Base-by-base conservation (phyloP, 768 basidiomycete species). In the Russula ochroleuca region DNA sequence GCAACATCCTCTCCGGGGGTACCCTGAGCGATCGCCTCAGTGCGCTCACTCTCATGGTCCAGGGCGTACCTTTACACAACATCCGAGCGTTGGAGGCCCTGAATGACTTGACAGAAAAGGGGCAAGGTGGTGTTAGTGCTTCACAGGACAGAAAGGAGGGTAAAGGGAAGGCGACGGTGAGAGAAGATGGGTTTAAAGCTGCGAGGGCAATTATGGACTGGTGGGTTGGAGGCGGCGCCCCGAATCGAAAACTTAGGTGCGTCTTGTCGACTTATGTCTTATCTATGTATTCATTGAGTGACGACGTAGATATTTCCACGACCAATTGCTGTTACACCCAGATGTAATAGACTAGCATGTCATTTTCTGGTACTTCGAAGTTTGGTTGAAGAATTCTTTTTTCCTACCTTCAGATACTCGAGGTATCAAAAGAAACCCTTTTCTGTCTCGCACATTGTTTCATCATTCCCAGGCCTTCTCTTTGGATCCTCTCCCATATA, bases 321-420 rank as follows among this genome's bases (percentile, higher is more conserved):
- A 96, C 71, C 95, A 95, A 69, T 86, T 89, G 14, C 73, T 92
- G 57, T 73, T 77, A 1, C 86, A 88, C 72, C 81, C 84, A 0
- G 74, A 76, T 19, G 78, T 83, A 33, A 86, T 87, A 0, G 90
- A 95, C 61, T 79, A 83, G 57, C 84, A 91, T 72, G 75, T 98
- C 0, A 69, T 94, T 5, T 62, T 88, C 3, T 98, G 90, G 87
- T 88, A 88, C 65, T 98, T 97, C 73, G 97, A 99, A 74, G 96
- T 98, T 70, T 98, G 93, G 91, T 73, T 98, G 55, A 99, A 99
- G 76, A 94, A 94, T 68, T 98, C 88, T 74, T 98, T 97, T 77
- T 98, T 96, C 87, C 2, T 75, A 97, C 43, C 81, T 98, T 3
- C 92, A 96, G 72, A 85, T 91, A 43, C 83, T 98, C 19, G 96